Evolutionary conservation across 257 asterid species (phyloP), one percentile per base, ranked within the genome.

Genomic region (Solanum sejunctum): DNA sequence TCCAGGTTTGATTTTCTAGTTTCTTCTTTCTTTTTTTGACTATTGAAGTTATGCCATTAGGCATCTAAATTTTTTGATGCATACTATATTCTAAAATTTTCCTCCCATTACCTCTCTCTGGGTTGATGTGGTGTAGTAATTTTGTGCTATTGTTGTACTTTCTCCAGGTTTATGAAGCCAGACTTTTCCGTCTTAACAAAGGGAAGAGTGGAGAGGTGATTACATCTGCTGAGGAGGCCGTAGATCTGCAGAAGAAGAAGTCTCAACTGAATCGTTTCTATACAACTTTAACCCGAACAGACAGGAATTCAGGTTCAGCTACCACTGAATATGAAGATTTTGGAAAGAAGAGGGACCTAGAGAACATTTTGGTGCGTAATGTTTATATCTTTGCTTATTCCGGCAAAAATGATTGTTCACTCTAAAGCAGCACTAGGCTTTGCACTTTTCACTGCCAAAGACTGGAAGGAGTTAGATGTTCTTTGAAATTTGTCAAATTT

Each of bases 211-310:
- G 98, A 21, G 98, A 92, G 82, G 86, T 87, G 84, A 89, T 96
- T 85, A 90, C 92, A 63, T 96, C 99, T 83, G 98, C 88, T 79
- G 96, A 95, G 90, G 98, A 94, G 89, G 99, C 98, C 58, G 89
- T 95, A 84, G 90, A 92, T 86, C 89, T 94, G 86, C 99, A 94
- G 88, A 96, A 90, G 92, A 95, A 90, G 88, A 92, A 84, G 82
- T 91, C 93, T 85, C 97, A 95, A 20, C 89, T 95, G 82, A 96
- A 93, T 90, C 97, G 90, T 20, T 92, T 95, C 61, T 92, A 91
- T 87, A 90, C 90, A 90, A 92, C 91, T 88, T 85, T 95, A 92
- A 92, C 98, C 56, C 92, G 93, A 81, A 91, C 89, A 49, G 91
- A 90, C 90, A 91, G 84, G 87, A 90, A 60, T 84, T 87, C 97